Evolutionary conservation across 768 basidiomycete genomes (phyloP), one percentile per base, ranked within the genome.

Genomic region (Amanita jacksonii): DNA sequence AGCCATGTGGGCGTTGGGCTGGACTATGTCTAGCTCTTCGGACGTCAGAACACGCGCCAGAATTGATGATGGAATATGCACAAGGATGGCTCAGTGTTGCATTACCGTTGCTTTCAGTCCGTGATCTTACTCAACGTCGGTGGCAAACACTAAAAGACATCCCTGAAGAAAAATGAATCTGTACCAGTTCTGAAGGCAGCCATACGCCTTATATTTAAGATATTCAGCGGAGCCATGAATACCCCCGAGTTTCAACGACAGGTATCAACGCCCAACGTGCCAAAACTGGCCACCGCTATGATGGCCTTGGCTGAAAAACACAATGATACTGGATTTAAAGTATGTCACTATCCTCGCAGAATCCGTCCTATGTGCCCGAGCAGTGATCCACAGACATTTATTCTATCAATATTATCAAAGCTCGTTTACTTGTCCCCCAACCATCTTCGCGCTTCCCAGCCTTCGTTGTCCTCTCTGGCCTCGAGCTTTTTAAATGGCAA

Each of bases 241-340:
- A 65, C 75, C n/a, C 66, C 79, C 23, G 88, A 90, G 59, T 90
- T 88, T 59, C 85, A 89, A 56, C 69, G 89, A 55, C 87, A 90
- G 59, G 66, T 88, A 3, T 74, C 74, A 27, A 66, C 70, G 4
- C 87, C 89, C 2, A 78, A 78, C 52, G 69, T 88, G 19, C 70
- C 79, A 13, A 90, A 87, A 62, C 78, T 83, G 57, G 77, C 77
- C 20, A 52, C 65, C 32, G 73, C 75, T 3, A 62, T 89, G 25
- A 59, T 84, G 23, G 57, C 64, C 3, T 57, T 86, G 18, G 70
- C 69, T 4, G 78, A 83, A 38, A 74, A 70, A 48, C 64, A 66
- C 36, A 43, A 49, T 3, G 73, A 78, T 48, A 51, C 53, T 19
- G 77, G 79, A 38, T 52, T 84, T 13, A 77, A 74, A 62, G 85